These are phyloP conservation scores for Rhinocladiella similis DNA, from an alignment of 2,329 filamentous ascomycete species.

Conservation along the genomic window DNA sequence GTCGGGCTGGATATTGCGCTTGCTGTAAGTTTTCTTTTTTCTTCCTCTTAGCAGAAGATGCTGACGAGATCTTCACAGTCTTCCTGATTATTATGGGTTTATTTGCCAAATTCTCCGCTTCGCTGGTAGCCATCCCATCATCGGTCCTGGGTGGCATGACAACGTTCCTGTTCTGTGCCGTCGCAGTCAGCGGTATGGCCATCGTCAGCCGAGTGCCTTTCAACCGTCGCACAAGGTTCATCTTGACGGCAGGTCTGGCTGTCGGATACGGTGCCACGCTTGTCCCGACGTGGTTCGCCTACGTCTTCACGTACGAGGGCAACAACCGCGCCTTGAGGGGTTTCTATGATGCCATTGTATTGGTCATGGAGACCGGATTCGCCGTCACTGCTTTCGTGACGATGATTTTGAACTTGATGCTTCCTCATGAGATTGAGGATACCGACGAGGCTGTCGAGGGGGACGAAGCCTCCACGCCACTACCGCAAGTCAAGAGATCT, in stretches of 20 bases:
- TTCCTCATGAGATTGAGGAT: slow-evolving; percentile 76
- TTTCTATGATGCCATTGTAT: slow-evolving; percentile 51
- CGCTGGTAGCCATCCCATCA: slow-evolving; percentile 65
- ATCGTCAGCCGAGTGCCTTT: slow-evolving; percentile 65
- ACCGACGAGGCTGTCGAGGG: slow-evolving; percentile 39
- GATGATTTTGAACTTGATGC: slow-evolving; percentile 69
- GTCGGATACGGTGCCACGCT: slow-evolving; percentile 58
- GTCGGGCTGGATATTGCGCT: slow-evolving; percentile 66
- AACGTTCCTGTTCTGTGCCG: slow-evolving; percentile 67
- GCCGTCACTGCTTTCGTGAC: slow-evolving; percentile 70
- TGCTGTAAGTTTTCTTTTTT: slow-evolving; percentile 37
- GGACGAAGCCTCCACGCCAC: neutral
- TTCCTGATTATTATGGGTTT: slow-evolving; percentile 70
- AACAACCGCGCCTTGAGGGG: slow-evolving; percentile 69
- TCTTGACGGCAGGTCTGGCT: slow-evolving; percentile 62
- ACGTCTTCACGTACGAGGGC: slow-evolving; percentile 47
- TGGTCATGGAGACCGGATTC: slow-evolving; percentile 67
- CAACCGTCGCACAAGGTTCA: slow-evolving; percentile 66
- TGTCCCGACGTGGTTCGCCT: slow-evolving; percentile 46
- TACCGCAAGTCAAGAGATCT: neutral
- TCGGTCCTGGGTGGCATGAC: slow-evolving; percentile 51
- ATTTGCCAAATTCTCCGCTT: slow-evolving; percentile 69
- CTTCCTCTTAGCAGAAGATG: too few species aligned
- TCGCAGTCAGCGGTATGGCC: slow-evolving; percentile 65
- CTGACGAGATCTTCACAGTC: slow-evolving; percentile 35